A percentile compares a stretch with the other conserved stretches of the same genome.
These are phyloP conservation scores for Exophiala bonariae DNA, from an alignment of 2,329 filamentous ascomycete genomes.

Conservation along the genomic window DNA sequence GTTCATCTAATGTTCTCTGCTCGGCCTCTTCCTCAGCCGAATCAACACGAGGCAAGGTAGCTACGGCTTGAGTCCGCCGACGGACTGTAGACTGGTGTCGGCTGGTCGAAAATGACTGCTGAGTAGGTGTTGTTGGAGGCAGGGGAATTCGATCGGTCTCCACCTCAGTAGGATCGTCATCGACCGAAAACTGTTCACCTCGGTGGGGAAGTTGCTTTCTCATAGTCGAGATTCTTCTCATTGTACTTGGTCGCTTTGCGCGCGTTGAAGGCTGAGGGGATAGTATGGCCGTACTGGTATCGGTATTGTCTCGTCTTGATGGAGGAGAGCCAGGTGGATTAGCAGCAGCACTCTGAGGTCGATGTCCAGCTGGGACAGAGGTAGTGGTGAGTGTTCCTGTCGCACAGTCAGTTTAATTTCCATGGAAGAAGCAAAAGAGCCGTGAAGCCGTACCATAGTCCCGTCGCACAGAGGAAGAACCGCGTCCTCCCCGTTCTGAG, in stretches of 20 bases:
- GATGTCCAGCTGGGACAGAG: slow-evolving; percentile 12
- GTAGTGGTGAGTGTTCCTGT: slow-evolving; percentile 15
- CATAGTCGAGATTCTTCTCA: slow-evolving; percentile 69
- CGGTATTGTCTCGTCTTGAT: slow-evolving; percentile 5
- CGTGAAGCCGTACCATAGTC: slow-evolving; percentile 17
- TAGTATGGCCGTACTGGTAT: slow-evolving; percentile 44
- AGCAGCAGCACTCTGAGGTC: slow-evolving; percentile 10
- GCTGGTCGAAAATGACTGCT: slow-evolving; percentile 40
- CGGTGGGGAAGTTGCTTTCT: slow-evolving; percentile 71
- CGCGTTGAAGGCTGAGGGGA: slow-evolving; percentile 37
- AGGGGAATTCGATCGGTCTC: slow-evolving; percentile 59
- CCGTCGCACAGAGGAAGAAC: slow-evolving; percentile 14
- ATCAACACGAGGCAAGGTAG: slow-evolving; percentile 36
- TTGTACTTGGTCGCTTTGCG: slow-evolving; percentile 70
- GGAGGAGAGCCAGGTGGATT: slow-evolving; percentile 11
- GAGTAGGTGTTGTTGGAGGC: slow-evolving; percentile 12
- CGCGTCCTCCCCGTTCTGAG: slow-evolving; percentile 1
- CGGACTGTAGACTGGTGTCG: slow-evolving; percentile 41
- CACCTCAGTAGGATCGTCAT: slow-evolving; percentile 82
- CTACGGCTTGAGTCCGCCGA: slow-evolving; percentile 36
- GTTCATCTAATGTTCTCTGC: slow-evolving; percentile 37
- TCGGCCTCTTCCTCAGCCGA: slow-evolving; percentile 40
- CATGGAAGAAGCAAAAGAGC: background rate
- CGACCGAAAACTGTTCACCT: slow-evolving; percentile 84
- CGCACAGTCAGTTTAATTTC: background rate